phyloP scores from a whole-genome alignment of 129 eudicot genomes.

The carrot (Daucus carota) region DNA sequence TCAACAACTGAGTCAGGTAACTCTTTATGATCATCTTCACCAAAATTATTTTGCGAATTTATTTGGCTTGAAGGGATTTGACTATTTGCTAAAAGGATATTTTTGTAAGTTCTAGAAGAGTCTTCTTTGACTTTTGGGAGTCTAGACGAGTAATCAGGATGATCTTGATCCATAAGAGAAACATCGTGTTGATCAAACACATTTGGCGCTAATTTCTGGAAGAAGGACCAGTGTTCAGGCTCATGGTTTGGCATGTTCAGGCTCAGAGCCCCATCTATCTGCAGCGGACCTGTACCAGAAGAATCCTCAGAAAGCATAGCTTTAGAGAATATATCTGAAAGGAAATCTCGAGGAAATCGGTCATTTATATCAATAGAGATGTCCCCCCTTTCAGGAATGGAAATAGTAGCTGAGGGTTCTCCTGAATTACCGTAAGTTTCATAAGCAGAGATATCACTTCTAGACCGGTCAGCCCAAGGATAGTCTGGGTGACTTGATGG shows the following conservation, averaged over 20 bases:
- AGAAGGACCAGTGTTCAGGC: conserved; percentile 87
- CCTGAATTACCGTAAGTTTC: conserved; percentile 21
- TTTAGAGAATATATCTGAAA: conserved; percentile 77
- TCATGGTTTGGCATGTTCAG: conserved; percentile 80
- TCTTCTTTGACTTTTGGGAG: conserved; percentile 52
- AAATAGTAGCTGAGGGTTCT: conserved; percentile 19
- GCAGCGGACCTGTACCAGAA: conserved; percentile 40
- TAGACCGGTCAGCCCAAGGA: conserved; percentile 23
- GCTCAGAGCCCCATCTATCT: conserved; percentile 70
- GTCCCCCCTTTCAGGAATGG: conserved; percentile 52
- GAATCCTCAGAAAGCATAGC: conserved; percentile 64
- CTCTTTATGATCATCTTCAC: conserved; percentile 32
- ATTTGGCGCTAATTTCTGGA: conserved; percentile 76
- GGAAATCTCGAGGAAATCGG: conserved; percentile 80
- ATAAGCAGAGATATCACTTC: conserved; percentile 24
- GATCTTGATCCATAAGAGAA: conserved; percentile 85
- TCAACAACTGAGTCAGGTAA: conserved; percentile 18
- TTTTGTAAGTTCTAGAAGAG: conserved; percentile 36
- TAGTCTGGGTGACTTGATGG: conserved; percentile 25
- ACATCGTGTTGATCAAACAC: conserved; percentile 66
- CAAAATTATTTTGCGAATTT: conserved; percentile 24
- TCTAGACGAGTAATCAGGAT: conserved; percentile 45
- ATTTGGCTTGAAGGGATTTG: conserved; percentile 31
- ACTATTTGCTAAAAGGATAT: conserved; percentile 27
- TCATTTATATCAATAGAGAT: conserved; percentile 85